phyloP scores from a whole-genome alignment of 2,329 filamentous ascomycete genomes.

The Didymellaceae sp. region DNA sequence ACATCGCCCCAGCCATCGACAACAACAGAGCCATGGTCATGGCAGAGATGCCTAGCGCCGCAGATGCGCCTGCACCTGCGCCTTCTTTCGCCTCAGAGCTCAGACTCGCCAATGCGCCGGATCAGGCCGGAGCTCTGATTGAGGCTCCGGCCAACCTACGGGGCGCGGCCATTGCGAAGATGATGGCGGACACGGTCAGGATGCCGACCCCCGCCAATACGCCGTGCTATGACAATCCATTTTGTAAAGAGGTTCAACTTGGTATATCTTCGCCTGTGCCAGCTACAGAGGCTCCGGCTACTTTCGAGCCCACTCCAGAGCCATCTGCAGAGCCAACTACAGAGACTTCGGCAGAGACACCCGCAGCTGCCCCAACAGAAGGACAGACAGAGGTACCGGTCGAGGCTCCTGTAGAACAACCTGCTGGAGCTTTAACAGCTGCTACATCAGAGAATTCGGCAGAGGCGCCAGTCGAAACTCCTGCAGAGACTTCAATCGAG shows the following conservation, averaged over 20 bases:
- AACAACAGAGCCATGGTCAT: slow-evolving; percentile 7
- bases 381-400: too few relatives aligned
- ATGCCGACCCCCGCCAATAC: background rate
- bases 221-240: slow-evolving; percentile 2
- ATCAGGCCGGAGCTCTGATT: background rate
- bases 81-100: background rate
- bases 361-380: too few relatives aligned
- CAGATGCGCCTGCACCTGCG: background rate
- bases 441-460: background rate
- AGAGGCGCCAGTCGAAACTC: background rate
- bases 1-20: background rate
- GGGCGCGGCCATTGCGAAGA: slow-evolving; percentile 4
- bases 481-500: background rate
- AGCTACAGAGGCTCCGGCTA: background rate
- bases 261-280: slow-evolving; percentile 5
- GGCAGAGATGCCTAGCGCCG: slow-evolving; percentile 6
- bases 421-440: background rate
- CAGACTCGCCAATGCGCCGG: background rate
- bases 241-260: slow-evolving; percentile 9
- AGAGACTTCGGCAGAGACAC: background rate
- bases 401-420: too few relatives aligned
- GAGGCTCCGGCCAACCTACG: slow-evolving; percentile 3
- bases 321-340: background rate
- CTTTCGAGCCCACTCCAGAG: background rate
- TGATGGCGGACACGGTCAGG: slow-evolving; percentile 2